Evolutionary conservation across 2,329 filamentous ascomycete species (phyloP), one percentile per base, ranked within the genome.

Genomic region (Colletotrichum sp.): DNA sequence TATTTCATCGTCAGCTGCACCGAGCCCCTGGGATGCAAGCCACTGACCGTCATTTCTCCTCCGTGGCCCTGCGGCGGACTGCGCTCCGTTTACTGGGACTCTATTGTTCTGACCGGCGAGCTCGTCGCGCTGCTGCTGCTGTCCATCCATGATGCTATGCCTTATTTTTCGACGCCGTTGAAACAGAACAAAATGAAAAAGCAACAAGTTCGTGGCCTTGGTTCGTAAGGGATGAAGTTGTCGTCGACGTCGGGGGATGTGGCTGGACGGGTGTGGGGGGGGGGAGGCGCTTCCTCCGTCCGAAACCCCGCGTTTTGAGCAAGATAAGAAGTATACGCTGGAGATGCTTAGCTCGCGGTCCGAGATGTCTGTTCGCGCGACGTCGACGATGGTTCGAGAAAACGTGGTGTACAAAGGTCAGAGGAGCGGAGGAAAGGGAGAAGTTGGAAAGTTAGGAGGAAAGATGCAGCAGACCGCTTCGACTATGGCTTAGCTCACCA

Each of bases 71-170:
- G 64, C 60, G 36, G 69, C 66, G 63, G 75, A 77, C 28, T 66
- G 65, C 28, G 66, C 65, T 71, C 72, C 75, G 62, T 76, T 75
- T 72, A 62, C 55, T 57, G 66, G 57, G 66, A 71, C 48, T 52
- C 80, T 78, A 77, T 76, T 79, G 75, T 76, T 78, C 68, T 76
- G 79, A 52, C 71, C 77, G 63, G 78, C 78, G 78, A 79, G 78
- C 24, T 78, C 70, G 73, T 77, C 68, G 75, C 68, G 77, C 59
- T 77, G 70, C 36, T 77, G 64, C 44, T 67, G 75, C 36, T 62
- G 75, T 60, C 71, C 74, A 24, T 78, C 65, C 77, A 78, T 78
- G 18, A 2, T 78, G 28, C 28, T 28, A 13, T 32, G 18, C 44
- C 26, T 22, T 65, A 13, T 52, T 75, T 72, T 75, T 60, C n/a